Evolutionary conservation across 2,329 filamentous ascomycete genomes (phyloP).

Genomic region (Neofusicoccum cordaticola): DNA sequence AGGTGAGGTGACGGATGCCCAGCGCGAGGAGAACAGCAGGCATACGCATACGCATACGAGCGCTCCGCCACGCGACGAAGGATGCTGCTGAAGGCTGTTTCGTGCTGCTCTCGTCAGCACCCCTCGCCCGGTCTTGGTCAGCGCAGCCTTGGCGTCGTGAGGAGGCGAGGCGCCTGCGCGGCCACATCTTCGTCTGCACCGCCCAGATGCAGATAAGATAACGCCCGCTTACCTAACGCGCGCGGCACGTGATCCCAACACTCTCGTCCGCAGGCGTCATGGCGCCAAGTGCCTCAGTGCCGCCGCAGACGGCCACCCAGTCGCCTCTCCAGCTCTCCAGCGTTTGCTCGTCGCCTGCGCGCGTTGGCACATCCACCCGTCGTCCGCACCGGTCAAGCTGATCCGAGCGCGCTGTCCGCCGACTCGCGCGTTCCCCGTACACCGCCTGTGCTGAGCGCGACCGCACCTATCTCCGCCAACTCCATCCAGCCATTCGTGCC

Average conservation of each 20-base stretch:
- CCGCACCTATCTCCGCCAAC: conserved; percentile 16
- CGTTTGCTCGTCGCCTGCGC: neutral
- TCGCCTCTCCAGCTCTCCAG: neutral
- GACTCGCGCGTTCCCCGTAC: neutral
- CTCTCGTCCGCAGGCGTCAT: neutral
- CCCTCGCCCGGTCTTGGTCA: too few species aligned
- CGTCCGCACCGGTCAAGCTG: conserved; percentile 3
- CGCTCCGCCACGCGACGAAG: neutral
- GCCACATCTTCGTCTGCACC: neutral
- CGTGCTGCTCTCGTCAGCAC: conserved; percentile 6
- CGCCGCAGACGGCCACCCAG: conserved; percentile 1
- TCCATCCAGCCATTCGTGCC: neutral
- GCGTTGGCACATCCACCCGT: neutral
- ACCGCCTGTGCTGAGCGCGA: conserved; percentile 16
- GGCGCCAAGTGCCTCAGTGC: neutral
- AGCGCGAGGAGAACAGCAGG: neutral
- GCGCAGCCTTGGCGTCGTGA: neutral
- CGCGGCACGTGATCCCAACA: neutral
- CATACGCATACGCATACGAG: neutral
- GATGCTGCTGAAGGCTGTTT: neutral
- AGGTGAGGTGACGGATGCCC: neutral
- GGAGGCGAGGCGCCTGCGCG: neutral
- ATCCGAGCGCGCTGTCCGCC: conserved; percentile 7
- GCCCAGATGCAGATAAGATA: neutral
- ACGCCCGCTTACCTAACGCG: neutral